Percentiles rank a stretch among this genome's conserved stretches.
phyloP scores from a whole-genome alignment of 257 asterid species.

The Penstemon newberryi region DNA sequence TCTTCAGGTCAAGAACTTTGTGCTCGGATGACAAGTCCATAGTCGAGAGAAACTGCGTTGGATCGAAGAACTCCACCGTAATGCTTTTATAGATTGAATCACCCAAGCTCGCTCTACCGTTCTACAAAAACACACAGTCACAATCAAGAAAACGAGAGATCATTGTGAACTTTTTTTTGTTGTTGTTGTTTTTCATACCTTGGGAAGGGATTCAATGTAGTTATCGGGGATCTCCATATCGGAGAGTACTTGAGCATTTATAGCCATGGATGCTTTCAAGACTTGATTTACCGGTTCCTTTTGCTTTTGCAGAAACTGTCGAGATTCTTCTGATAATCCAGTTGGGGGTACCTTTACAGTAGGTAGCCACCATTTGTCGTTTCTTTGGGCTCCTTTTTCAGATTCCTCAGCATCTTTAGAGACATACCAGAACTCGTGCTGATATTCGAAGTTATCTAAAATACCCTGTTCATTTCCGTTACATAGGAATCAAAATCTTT shows the following conservation, averaged over 20 bases:
- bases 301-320: constrained; percentile 58
- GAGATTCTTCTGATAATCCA: constrained; percentile 66
- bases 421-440: constrained; percentile 71
- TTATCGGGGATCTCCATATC: constrained; percentile 90
- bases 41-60: constrained; percentile 58
- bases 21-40: constrained; percentile 82
- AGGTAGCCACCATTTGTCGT: constrained; percentile 92
- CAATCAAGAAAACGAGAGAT: not conserved
- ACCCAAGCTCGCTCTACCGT: constrained; percentile 84
- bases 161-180: too few relatives aligned
- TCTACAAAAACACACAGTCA: constrained; percentile 36
- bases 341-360: constrained; percentile 69
- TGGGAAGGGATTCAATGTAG: constrained; percentile 88
- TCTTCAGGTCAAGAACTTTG: constrained; percentile 79
- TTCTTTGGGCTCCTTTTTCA: constrained; percentile 59
- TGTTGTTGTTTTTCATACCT: constrained; percentile 38
- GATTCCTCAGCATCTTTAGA: constrained; percentile 70
- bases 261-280: constrained; percentile 83
- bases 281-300: constrained; percentile 83
- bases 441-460: constrained; percentile 57
- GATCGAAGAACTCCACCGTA: constrained; percentile 73
- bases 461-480: constrained; percentile 41
- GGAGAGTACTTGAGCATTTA: constrained; percentile 73
- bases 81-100: constrained; percentile 69
- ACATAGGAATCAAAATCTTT: not conserved